Conservation (phyloP, 2,329 filamentous ascomycete genomes). For the Diplodia mutila region DNA sequence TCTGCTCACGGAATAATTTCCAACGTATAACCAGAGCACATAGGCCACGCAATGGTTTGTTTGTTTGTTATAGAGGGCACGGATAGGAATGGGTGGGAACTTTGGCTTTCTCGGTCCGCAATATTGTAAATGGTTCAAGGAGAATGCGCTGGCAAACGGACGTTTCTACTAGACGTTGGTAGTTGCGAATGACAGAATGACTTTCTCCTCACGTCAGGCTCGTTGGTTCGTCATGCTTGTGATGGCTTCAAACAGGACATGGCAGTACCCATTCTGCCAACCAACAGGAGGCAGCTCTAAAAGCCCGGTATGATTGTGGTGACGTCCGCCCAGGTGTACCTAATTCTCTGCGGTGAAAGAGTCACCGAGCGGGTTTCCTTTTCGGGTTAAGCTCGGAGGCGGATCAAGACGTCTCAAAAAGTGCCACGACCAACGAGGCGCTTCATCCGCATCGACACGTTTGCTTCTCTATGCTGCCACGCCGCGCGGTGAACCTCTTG, state of each 20-base stretch:
- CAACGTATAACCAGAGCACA: neutral
- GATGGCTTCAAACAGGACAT: neutral
- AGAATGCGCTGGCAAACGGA: neutral
- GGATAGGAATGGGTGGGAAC: constrained; percentile 3
- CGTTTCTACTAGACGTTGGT: constrained; percentile 11
- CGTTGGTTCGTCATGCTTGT: neutral
- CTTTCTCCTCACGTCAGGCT: neutral
- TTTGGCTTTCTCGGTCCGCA: constrained; percentile 6
- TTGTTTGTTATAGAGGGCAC: constrained; percentile 20
- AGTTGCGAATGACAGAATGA: constrained; percentile 7
- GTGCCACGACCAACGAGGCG: neutral
- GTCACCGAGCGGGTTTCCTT: constrained; percentile 8
- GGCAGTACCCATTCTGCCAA: no score
- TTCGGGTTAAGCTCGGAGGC: constrained; percentile 18
- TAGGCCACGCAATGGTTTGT: neutral
- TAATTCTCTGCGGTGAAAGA: neutral
- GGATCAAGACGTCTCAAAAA: constrained; percentile 13
- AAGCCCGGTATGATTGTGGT: neutral
- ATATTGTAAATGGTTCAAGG: neutral
- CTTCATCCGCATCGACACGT: neutral
- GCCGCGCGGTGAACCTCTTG: neutral
- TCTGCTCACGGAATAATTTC: neutral
- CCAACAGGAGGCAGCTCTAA: no score
- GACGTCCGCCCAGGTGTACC: neutral
- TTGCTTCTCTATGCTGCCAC: constrained; percentile 13